phyloP scores from a whole-genome alignment of 352 stramenopile species.

The Phytopythium oedochilum region DNA sequence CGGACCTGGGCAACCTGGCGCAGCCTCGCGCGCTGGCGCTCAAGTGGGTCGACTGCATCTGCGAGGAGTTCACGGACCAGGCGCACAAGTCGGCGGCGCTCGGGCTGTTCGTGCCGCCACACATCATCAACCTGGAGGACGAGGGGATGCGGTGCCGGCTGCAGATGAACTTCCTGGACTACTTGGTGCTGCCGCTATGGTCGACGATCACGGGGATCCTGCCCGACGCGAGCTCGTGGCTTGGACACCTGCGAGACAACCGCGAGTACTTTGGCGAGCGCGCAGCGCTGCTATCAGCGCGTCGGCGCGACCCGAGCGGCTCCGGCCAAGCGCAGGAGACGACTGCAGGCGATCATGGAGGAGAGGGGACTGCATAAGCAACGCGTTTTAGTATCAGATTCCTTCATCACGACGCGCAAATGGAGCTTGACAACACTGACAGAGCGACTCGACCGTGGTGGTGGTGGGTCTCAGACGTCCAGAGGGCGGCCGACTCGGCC shows the following conservation, averaged over 20 bases:
- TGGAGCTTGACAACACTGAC: too few species aligned
- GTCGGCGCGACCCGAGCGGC: conserved; percentile 7
- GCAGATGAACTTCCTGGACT: conserved; percentile 86
- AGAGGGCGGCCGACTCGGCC: conserved; percentile 29
- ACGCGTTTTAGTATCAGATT: too few species aligned
- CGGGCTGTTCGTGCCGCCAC: conserved; percentile 57
- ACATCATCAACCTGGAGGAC: conserved; percentile 76
- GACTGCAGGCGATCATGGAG: too few species aligned
- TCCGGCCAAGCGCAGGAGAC: too few species aligned
- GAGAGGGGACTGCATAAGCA: too few species aligned
- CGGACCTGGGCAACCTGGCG: conserved; percentile 65
- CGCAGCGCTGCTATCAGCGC: conserved; percentile 37
- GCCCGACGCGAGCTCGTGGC: conserved; percentile 35
- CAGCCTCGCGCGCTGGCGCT: conserved; percentile 36
- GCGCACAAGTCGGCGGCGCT: conserved; percentile 46
- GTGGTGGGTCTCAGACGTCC: conserved; percentile 11
- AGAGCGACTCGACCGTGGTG: too few species aligned
- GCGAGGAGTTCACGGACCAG: conserved; percentile 77
- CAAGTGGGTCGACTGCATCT: conserved; percentile 72
- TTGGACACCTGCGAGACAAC: conserved; percentile 49
- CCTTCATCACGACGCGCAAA: too few species aligned
- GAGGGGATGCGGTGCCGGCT: conserved; percentile 52
- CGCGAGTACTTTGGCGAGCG: conserved; percentile 72
- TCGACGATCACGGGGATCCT: conserved; percentile 53
- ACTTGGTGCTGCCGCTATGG: conserved; percentile 74